phyloP scores from a whole-genome alignment of 768 basidiomycete genomes.

The Lactarius vividus region DNA sequence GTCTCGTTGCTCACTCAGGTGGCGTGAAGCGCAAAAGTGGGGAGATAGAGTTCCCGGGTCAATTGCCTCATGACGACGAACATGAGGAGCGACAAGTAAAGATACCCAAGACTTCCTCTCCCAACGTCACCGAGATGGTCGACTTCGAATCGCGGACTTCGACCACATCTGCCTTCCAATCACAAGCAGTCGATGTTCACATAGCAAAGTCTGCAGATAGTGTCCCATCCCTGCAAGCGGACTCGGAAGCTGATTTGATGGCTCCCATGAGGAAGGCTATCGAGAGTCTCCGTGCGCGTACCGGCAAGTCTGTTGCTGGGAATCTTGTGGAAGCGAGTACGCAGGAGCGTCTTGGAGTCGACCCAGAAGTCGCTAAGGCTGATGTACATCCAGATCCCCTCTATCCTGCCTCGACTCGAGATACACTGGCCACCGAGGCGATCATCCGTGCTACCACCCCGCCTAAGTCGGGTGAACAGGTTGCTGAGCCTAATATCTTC shows the following conservation, averaged over 20 bases:
- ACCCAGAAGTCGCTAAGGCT: conserved; percentile 37
- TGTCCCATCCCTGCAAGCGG: background rate
- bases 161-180: background rate
- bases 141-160: background rate
- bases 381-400: conserved; percentile 42
- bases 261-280: conserved; percentile 70
- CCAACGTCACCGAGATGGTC: conserved; percentile 18
- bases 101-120: conserved; percentile 40
- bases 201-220: conserved; percentile 14
- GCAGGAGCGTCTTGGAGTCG: conserved; percentile 2
- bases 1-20: conserved; percentile 10
- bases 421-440: background rate
- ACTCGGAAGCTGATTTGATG: conserved; percentile 49
- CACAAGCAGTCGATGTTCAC: conserved; percentile 5
- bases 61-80: conserved; percentile 1
- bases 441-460: background rate
- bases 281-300: conserved; percentile 59
- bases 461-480: background rate
- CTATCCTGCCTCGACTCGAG: conserved; percentile 7
- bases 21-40: conserved; percentile 64
- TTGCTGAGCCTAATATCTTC: background rate
- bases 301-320: conserved; percentile 62
- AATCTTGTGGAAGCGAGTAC: conserved; percentile 23
- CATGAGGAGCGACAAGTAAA: conserved; percentile 45
- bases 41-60: conserved; percentile 34